Evolutionary conservation across 768 basidiomycete genomes (phyloP).

Genomic region (Hericium coralloides): DNA sequence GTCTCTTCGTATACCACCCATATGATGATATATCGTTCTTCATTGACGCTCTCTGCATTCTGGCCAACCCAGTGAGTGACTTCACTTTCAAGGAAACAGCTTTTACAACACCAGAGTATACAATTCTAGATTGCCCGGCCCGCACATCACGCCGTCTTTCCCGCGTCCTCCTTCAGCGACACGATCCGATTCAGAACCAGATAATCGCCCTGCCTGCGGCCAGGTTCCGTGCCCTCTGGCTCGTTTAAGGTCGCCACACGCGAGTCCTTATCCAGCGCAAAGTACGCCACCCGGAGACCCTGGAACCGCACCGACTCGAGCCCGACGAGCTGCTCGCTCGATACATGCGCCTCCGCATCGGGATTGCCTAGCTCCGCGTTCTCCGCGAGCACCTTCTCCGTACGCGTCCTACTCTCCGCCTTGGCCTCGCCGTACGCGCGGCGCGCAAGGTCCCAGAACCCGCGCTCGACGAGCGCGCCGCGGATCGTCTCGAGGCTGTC

Average conservation of each 20-base stretch:
- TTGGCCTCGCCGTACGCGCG: conserved; percentile 54
- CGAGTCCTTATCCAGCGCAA: conserved; percentile 85
- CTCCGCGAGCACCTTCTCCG: conserved; percentile 48
- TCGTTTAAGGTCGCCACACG: conserved; percentile 57
- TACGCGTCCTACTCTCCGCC: conserved; percentile 53
- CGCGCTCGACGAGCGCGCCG: conserved; percentile 79
- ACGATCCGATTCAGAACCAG: conserved; percentile 89
- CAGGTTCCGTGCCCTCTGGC: conserved; percentile 30
- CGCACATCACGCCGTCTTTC: conserved; percentile 38
- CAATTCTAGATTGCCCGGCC: too few species aligned
- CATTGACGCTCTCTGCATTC: too few species aligned
- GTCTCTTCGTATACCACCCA: too few species aligned
- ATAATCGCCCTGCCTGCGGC: conserved; percentile 59
- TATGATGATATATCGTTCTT: too few species aligned
- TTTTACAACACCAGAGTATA: too few species aligned
- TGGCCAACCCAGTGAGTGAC: too few species aligned
- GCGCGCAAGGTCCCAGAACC: conserved; percentile 81
- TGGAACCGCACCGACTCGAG: conserved; percentile 96
- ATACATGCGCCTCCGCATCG: conserved; percentile 61
- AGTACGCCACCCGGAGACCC: conserved; percentile 91
- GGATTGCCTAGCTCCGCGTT: conserved; percentile 22
- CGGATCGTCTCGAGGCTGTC: conserved; percentile 73
- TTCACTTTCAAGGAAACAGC: too few species aligned
- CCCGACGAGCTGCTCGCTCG: conserved; percentile 72
- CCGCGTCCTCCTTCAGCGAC: conserved; percentile 88